These are phyloP conservation scores for Xylariaceae sp. DNA, from an alignment of 2,329 filamentous ascomycete species.

Conservation along the genomic window DNA sequence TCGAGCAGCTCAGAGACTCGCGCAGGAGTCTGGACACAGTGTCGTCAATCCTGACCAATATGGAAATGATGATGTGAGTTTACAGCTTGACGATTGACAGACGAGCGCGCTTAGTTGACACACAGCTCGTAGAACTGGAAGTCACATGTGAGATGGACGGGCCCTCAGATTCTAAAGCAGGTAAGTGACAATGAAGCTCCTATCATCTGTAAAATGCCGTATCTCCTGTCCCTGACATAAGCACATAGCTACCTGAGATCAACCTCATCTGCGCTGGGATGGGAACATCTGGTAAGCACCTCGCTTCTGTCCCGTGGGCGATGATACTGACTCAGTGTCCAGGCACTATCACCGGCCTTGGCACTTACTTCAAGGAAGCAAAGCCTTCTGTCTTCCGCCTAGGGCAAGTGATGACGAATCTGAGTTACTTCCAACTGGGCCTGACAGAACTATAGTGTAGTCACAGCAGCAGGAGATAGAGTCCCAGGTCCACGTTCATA, in stretches of 20 bases:
- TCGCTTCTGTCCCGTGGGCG: conserved; percentile 32
- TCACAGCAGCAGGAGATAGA: conserved; percentile 54
- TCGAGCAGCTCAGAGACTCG: conserved; percentile 42
- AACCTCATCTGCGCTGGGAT: conserved; percentile 37
- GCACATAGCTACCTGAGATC: conserved; percentile 11
- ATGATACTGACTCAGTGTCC: not conserved
- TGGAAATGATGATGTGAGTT: conserved; percentile 43
- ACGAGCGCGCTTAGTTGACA: not conserved
- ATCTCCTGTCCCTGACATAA: not conserved
- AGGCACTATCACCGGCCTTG: conserved; percentile 48
- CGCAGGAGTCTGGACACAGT: conserved; percentile 36
- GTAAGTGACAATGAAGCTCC: not conserved
- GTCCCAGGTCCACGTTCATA: conserved; percentile 58
- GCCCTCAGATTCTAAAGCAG: conserved; percentile 55
- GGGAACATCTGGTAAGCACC: conserved; percentile 49
- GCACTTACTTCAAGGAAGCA: conserved; percentile 47
- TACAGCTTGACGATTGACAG: not conserved
- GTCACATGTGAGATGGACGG: conserved; percentile 57
- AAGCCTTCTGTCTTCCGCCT: conserved; percentile 47
- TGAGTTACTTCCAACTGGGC: not conserved
- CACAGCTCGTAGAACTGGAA: conserved; percentile 44
- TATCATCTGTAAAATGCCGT: too few relatives aligned
- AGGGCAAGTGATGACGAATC: conserved; percentile 14
- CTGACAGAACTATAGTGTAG: conserved; percentile 42
- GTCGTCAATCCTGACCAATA: conserved; percentile 57